A percentile compares a stretch with the other conserved stretches of the same genome.
These are phyloP conservation scores for Viola pubescens DNA, from an alignment of 441 rosid species.

Conservation along the genomic window DNA sequence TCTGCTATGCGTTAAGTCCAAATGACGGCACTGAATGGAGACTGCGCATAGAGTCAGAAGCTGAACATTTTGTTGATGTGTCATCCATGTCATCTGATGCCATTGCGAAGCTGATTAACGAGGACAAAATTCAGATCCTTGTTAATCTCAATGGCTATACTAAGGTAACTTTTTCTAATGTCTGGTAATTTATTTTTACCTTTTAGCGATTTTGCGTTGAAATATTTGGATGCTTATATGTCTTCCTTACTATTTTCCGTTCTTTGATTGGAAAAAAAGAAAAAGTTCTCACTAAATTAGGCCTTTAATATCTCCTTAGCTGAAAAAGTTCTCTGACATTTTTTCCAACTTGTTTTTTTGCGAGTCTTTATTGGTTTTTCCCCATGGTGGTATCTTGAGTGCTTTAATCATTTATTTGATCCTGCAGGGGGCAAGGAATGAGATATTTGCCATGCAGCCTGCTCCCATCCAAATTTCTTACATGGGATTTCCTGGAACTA, in stretches of 20 bases:
- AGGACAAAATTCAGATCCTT: slow-evolving; percentile 84
- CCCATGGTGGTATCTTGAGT: too few species aligned
- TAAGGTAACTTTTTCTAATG: slow-evolving; percentile 37
- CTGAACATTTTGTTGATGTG: slow-evolving; percentile 87
- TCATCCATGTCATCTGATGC: slow-evolving; percentile 82
- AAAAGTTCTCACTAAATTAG: too few species aligned
- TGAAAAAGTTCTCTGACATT: too few species aligned
- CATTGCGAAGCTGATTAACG: slow-evolving; percentile 82
- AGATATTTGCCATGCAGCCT: slow-evolving; percentile 96
- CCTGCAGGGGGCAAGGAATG: slow-evolving; percentile 95
- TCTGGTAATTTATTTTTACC: neutral
- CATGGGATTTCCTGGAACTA: slow-evolving; percentile 99
- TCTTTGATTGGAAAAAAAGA: too few species aligned
- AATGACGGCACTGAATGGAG: slow-evolving; percentile 99
- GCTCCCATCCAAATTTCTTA: slow-evolving; percentile 96
- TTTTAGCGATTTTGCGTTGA: too few species aligned
- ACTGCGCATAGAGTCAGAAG: slow-evolving; percentile 79
- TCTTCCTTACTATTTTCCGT: too few species aligned
- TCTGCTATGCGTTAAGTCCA: slow-evolving; percentile 92
- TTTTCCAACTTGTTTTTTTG: too few species aligned
- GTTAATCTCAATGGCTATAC: slow-evolving; percentile 95
- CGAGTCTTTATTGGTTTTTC: too few species aligned
- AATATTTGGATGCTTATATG: too few species aligned
- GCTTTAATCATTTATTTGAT: neutral
- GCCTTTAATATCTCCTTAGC: too few species aligned